Base-by-base conservation (phyloP, 352 stramenopile genomes). In the Blastocystis sp. region DNA sequence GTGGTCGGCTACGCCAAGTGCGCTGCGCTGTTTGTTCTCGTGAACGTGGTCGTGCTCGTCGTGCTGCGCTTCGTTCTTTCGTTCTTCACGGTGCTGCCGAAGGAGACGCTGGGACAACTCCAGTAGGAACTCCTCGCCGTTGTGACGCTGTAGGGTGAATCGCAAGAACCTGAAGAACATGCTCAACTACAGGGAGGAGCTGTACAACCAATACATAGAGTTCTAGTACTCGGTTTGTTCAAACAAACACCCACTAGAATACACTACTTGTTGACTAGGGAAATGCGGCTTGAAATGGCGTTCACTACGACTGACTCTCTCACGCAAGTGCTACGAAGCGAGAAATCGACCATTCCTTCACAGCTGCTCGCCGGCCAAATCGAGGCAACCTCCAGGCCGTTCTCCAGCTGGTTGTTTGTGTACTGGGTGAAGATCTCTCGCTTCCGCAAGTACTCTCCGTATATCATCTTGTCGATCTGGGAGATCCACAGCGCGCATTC, bases 171-270 rank as follows among this genome's bases (percentile, higher is more conserved):
- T 85, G 55, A 85, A 85, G 55, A 69, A 3, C 21, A 85, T 85
- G 74, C 21, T 85, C 3, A 29, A n/a, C 35, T 85, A 85, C 39
- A 51, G 74, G 19, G 74, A 85, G 66, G 74, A 85, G 60, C 51
- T 85, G 41, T 85, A 85, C 37, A 85, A 85, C 41, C 50, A 67
- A 24, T 85, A 85, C 51, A 85, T 85, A 33, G 21, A 41, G 24
- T 85, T 85, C 31, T 85, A 10, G n/a, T n/a, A n/a, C 9, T n/a
- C 21, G 67, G 51, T 85, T 85, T 85, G 55, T 21, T n/a, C n/a
- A n/a, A 69, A 50, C 33, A 65, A 81, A 81, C 45, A 81, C 6
- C 10, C 31, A 62, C 24, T 6, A 61, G 21, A 62, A 21, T 45
- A 29, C 24, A 80, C 37, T 62, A 81, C 61, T 50, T 26, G 50